These are phyloP conservation scores for Phytopythium cucurbitacearum DNA, from an alignment of 352 stramenopile species.

Conservation along the genomic window DNA sequence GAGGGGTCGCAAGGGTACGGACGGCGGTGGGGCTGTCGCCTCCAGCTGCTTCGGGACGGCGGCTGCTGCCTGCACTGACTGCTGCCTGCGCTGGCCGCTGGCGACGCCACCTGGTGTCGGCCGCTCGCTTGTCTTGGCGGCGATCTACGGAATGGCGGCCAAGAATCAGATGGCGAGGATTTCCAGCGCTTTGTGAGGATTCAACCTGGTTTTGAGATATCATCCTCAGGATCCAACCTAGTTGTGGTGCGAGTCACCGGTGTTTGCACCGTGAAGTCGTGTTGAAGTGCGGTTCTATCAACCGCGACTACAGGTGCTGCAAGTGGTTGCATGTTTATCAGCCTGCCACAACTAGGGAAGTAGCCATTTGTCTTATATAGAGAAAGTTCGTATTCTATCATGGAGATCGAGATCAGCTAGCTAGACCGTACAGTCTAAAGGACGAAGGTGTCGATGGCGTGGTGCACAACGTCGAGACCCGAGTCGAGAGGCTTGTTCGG, in stretches of 20 bases:
- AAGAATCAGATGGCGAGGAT: conserved; percentile 1
- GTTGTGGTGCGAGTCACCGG: background rate
- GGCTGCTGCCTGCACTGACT: too few species aligned
- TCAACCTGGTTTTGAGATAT: background rate
- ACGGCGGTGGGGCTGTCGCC: too few species aligned
- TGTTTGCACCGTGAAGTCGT: too few species aligned
- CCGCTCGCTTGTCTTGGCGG: background rate
- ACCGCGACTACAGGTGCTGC: too few species aligned
- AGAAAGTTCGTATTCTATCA: too few species aligned
- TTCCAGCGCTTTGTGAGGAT: background rate
- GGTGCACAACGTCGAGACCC: conserved; percentile 68
- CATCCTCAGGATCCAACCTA: background rate
- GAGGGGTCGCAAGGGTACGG: background rate
- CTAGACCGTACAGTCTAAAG: conserved; percentile 15
- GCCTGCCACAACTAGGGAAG: too few species aligned
- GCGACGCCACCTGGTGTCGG: background rate
- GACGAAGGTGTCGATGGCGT: conserved; percentile 71
- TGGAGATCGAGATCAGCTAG: too few species aligned
- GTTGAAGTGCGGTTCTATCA: too few species aligned
- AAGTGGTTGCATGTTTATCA: too few species aligned
- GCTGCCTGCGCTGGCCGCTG: background rate
- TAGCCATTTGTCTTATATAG: too few species aligned
- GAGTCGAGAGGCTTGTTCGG: conserved; percentile 48
- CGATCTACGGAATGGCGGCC: background rate
- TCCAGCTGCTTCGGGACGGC: too few species aligned